phyloP scores from a whole-genome alignment of 2,329 filamentous ascomycete species.

The Colletotrichum gloeosporioides region DNA sequence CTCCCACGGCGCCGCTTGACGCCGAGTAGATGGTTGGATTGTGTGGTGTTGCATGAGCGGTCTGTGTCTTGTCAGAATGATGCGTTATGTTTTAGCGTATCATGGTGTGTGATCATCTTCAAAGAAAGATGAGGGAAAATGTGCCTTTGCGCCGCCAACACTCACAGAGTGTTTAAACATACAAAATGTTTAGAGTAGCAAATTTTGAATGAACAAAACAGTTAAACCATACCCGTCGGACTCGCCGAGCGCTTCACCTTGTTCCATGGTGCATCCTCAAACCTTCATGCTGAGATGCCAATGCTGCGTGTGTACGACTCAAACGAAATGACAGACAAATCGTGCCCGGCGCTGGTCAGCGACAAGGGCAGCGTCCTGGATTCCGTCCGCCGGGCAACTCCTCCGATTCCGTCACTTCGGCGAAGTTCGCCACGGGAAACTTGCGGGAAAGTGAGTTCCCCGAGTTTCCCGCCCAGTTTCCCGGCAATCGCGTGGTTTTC shows the following conservation, averaged over 20 bases:
- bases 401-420: conserved; percentile 2
- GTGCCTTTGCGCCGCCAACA: not conserved
- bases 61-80: not conserved
- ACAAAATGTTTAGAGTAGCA: not conserved
- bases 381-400: not conserved
- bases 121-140: not conserved
- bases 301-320: not conserved
- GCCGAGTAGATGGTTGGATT: conserved; percentile 62
- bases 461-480: not conserved
- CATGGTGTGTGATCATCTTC: not conserved
- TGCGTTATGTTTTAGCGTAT: not conserved
- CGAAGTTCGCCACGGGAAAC: conserved; percentile 6
- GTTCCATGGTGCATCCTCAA: not conserved
- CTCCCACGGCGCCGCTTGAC: conserved; percentile 77
- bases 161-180: not conserved
- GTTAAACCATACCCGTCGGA: not conserved
- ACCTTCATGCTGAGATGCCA: not conserved
- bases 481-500: not conserved
- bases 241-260: not conserved
- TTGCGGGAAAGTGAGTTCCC: not conserved
- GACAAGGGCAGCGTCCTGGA: not conserved
- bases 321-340: not conserved
- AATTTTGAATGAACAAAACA: not conserved
- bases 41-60: not conserved
- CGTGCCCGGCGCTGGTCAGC: not conserved